A percentile compares a stretch with the other conserved stretches of the same genome.
phyloP scores from a whole-genome alignment of 495 filamentous ascomycete species.

The Hamigera avellanea region DNA sequence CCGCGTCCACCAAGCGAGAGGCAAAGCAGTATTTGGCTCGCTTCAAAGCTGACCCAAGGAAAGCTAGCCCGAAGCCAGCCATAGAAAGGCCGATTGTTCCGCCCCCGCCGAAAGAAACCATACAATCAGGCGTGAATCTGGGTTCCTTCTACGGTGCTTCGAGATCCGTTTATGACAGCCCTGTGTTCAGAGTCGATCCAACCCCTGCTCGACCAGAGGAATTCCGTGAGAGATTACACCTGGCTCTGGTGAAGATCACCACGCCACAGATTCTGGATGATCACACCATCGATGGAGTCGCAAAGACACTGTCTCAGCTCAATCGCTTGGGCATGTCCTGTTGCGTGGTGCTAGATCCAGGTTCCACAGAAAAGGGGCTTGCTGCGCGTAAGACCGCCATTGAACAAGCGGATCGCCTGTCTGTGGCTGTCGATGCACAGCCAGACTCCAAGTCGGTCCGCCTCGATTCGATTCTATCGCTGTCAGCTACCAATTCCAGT shows the following conservation, averaged over 20 bases:
- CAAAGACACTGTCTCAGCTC: conserved; percentile 73
- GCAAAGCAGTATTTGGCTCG: conserved; percentile 78
- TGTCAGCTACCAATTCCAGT: conserved; percentile 18
- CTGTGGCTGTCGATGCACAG: conserved; percentile 56
- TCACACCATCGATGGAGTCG: conserved; percentile 58
- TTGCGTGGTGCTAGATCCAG: conserved; percentile 70
- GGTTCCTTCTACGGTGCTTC: conserved; percentile 50
- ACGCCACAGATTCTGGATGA: conserved; percentile 59
- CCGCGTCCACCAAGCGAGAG: conserved; percentile 81
- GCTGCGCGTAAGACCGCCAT: conserved; percentile 33
- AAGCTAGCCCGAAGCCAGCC: conserved; percentile 9
- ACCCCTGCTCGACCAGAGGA: conserved; percentile 23
- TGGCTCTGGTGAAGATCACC: conserved; percentile 79
- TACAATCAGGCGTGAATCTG: conserved; percentile 43
- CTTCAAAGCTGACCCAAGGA: conserved; percentile 42
- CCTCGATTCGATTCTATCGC: conserved; percentile 52
- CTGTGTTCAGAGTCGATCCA: conserved; percentile 45
- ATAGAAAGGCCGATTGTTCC: conserved; percentile 8
- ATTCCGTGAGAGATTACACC: conserved; percentile 44
- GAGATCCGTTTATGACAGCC: conserved; percentile 48
- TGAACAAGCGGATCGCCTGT: conserved; percentile 63
- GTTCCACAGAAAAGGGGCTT: conserved; percentile 17
- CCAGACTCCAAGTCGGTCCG: conserved; percentile 54
- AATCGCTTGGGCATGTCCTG: conserved; percentile 67
- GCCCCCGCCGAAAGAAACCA: conserved; percentile 7